phyloP scores from a whole-genome alignment of 345 rosid genomes.

The Euclidium syriacum region DNA sequence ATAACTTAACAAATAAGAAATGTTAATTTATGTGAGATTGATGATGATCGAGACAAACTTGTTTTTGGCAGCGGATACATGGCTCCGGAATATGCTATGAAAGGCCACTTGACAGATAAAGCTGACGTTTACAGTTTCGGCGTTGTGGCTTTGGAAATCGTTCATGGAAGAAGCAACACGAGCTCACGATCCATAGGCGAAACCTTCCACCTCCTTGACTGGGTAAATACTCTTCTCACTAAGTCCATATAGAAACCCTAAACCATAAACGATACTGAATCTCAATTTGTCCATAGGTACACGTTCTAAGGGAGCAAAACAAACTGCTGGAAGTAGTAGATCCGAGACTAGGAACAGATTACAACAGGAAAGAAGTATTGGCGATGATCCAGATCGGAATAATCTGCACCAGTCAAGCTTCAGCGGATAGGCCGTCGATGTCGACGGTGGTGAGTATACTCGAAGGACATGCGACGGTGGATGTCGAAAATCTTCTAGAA shows the following conservation, averaged over 20 bases:
- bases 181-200: conserved; percentile 28
- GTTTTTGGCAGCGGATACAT: conserved; percentile 35
- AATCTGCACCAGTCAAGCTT: conserved; percentile 36
- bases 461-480: conserved; percentile 37
- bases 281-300: conserved; percentile 29
- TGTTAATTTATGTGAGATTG: neutral
- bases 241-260: neutral
- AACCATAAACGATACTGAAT: neutral
- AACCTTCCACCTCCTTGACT: conserved; percentile 41
- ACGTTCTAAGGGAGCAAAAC: conserved; percentile 36
- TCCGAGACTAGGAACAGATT: conserved; percentile 36
- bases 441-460: conserved; percentile 56
- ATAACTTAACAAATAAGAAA: neutral
- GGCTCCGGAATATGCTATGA: conserved; percentile 52
- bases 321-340: conserved; percentile 37
- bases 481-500: conserved; percentile 27
- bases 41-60: neutral
- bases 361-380: conserved; percentile 40
- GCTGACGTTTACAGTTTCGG: conserved; percentile 51
- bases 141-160: conserved; percentile 40
- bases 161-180: conserved; percentile 41
- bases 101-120: conserved; percentile 40
- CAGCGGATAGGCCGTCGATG: conserved; percentile 45
- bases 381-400: conserved; percentile 44
- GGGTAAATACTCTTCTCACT: conserved; percentile 23